Conservation (phyloP, 2,329 filamentous ascomycete species). For the Aspergillus novoparasiticus region DNA sequence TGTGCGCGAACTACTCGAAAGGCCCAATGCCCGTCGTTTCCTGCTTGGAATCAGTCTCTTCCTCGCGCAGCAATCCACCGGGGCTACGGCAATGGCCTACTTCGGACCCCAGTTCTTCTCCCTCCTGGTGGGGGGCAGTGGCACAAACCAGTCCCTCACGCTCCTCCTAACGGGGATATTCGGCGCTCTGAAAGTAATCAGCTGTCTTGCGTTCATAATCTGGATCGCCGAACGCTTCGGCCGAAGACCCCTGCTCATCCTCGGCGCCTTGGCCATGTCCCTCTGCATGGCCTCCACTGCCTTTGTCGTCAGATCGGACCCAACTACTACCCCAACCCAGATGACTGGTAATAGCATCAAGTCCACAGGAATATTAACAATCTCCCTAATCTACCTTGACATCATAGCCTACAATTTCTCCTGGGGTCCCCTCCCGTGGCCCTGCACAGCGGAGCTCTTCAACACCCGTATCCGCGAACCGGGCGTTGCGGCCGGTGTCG, state of each 20-base stretch:
- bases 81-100: slow-evolving; percentile 58
- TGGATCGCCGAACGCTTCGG: slow-evolving; percentile 56
- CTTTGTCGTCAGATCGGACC: slow-evolving; percentile 48
- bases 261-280: slow-evolving; percentile 48
- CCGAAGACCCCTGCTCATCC: slow-evolving; percentile 54
- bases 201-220: slow-evolving; percentile 56
- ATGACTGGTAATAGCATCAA: slow-evolving; percentile 32
- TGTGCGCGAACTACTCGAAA: slow-evolving; percentile 48
- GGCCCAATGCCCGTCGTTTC: slow-evolving; percentile 49
- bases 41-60: slow-evolving; percentile 52
- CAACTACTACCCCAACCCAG: slow-evolving; percentile 27
- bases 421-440: slow-evolving; percentile 45
- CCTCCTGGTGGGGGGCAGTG: slow-evolving; percentile 45
- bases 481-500: slow-evolving; percentile 42
- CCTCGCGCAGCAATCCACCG: slow-evolving; percentile 56
- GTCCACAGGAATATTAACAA: slow-evolving; percentile 51
- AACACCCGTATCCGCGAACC: slow-evolving; percentile 42
- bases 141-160: slow-evolving; percentile 46
- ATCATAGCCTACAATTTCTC: slow-evolving; percentile 51
- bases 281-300: slow-evolving; percentile 53
- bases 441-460: slow-evolving; percentile 43
- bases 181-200: slow-evolving; percentile 55
- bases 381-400: slow-evolving; percentile 59
- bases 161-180: slow-evolving; percentile 57
- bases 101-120: slow-evolving; percentile 60